phyloP scores from a whole-genome alignment of 2,329 filamentous ascomycete species.

The Fusarium nurragi region DNA sequence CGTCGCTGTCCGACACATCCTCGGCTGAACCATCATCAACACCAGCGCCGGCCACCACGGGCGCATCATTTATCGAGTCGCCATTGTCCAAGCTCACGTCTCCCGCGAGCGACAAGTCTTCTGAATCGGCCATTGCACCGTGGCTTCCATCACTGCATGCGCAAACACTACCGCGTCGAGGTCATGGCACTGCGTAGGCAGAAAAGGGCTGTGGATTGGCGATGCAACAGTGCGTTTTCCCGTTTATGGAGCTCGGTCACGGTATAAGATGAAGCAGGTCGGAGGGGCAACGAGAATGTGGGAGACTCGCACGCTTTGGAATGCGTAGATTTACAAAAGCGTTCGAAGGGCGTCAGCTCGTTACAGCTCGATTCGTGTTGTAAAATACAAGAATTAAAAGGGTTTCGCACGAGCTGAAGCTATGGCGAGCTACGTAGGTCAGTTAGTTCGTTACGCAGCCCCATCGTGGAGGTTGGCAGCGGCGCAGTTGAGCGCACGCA shows the following conservation, averaged over 20 bases:
- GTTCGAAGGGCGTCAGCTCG: background rate
- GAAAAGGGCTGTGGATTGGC: conserved; percentile 28
- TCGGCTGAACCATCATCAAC: conserved; percentile 32
- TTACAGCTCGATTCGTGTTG: background rate
- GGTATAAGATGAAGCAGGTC: conserved; percentile 18
- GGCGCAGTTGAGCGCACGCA: conserved; percentile 32
- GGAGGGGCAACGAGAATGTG: conserved; percentile 30
- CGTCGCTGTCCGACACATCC: conserved; percentile 21
- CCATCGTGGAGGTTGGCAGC: conserved; percentile 39
- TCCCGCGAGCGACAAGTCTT: conserved; percentile 55
- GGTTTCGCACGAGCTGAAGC: conserved; percentile 36
- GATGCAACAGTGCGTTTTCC: conserved; percentile 27
- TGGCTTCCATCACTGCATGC: conserved; percentile 52
- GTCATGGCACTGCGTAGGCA: conserved; percentile 42
- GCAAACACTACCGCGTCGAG: conserved; percentile 42
- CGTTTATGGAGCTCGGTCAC: conserved; percentile 39
- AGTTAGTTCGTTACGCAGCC: conserved; percentile 40
- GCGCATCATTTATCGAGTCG: conserved; percentile 48
- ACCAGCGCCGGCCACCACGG: conserved; percentile 26
- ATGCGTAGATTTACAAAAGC: background rate
- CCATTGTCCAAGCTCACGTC: conserved; percentile 55
- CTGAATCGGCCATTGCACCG: conserved; percentile 60
- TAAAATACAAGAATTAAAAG: conserved; percentile 13
- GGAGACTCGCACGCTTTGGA: background rate
- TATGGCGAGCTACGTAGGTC: conserved; percentile 42